These are phyloP conservation scores for Epichloe amarillans DNA, from an alignment of 2,329 filamentous ascomycete genomes.

Conservation along the genomic window DNA sequence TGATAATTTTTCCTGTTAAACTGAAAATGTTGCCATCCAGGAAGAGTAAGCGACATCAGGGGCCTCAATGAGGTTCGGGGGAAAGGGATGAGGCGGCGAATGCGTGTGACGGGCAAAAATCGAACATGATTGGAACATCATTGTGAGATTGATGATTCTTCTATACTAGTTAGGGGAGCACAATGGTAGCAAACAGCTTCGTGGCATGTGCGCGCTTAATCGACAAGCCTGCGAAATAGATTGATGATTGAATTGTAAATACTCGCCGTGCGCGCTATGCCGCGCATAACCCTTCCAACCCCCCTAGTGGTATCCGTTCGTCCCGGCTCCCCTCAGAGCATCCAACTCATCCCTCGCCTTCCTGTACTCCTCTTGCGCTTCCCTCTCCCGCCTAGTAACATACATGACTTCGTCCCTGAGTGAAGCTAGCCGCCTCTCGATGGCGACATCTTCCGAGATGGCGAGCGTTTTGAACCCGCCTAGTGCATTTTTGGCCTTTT, in stretches of 20 bases:
- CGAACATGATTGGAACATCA: no score
- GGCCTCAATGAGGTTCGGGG: not conserved
- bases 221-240: no score
- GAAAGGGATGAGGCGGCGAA: not conserved
- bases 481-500: conserved; percentile 58
- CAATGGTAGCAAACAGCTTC: no score
- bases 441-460: conserved; percentile 65
- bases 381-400: conserved; percentile 68
- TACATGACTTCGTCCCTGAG: conserved; percentile 74
- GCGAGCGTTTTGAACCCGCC: conserved; percentile 63
- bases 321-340: conserved; percentile 29
- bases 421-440: conserved; percentile 56
- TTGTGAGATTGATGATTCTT: no score
- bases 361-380: conserved; percentile 80
- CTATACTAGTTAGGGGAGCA: no score
- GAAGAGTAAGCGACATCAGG: conserved; percentile 14
- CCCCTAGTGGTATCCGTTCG: conserved; percentile 26
- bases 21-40: conserved; percentile 37
- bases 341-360: conserved; percentile 65
- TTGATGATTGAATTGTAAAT: no score
- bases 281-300: not conserved
- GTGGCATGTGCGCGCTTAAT: no score
- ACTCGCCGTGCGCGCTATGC: no score
- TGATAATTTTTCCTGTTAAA: conserved; percentile 36
- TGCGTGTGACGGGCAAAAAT: no score